These are phyloP conservation scores for Clarireedia paspali DNA, from an alignment of 2,329 filamentous ascomycete genomes.

Conservation along the genomic window DNA sequence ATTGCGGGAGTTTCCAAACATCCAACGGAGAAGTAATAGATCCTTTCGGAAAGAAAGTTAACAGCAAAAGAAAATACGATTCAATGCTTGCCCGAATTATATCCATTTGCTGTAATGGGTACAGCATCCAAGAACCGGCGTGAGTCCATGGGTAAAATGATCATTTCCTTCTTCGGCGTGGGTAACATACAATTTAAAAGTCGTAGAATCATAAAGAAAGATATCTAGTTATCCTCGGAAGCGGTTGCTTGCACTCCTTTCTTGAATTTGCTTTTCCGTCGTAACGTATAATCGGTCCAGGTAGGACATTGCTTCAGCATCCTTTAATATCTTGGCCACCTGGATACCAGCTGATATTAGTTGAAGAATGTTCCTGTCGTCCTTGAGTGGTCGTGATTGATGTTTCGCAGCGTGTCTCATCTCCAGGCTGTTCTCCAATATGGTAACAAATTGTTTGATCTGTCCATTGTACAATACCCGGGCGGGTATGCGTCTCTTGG, in stretches of 20 bases:
- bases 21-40: neutral
- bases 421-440: constrained; percentile 80
- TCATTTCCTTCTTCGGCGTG: neutral
- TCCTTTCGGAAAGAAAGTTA: neutral
- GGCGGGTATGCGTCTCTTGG: constrained; percentile 77
- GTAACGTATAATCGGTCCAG: constrained; percentile 74
- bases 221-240: constrained; percentile 19
- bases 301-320: constrained; percentile 32
- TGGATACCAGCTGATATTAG: constrained; percentile 81
- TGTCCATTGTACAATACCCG: constrained; percentile 81
- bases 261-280: constrained; percentile 72
- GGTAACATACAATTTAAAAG: constrained; percentile 16
- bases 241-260: constrained; percentile 40
- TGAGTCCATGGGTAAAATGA: neutral
- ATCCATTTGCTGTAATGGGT: neutral
- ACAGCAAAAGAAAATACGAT: neutral
- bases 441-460: constrained; percentile 85
- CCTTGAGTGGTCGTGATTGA: constrained; percentile 74
- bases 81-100: neutral
- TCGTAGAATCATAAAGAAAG: constrained; percentile 17
- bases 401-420: constrained; percentile 82
- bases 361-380: constrained; percentile 82
- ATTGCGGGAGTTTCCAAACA: neutral
- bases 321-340: constrained; percentile 80
- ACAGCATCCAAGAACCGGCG: neutral